Conservation (phyloP, 345 rosid genomes). For the Angophora floribunda region DNA sequence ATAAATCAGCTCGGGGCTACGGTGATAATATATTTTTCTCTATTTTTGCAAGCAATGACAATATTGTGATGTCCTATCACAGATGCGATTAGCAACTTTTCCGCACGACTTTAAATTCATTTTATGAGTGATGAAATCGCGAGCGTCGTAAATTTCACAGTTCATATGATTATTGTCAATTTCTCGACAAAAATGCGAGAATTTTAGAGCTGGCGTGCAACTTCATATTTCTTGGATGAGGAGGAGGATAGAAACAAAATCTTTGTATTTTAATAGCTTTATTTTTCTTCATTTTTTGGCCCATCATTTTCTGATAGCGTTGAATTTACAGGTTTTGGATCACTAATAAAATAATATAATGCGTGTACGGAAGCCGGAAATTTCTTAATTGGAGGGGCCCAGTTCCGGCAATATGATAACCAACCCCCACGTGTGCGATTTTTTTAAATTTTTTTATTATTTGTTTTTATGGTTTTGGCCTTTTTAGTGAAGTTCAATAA, state of each 20-base stretch:
- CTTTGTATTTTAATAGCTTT: neutral
- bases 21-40: too few relatives aligned
- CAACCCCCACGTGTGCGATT: neutral
- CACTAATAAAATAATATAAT: neutral
- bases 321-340: neutral
- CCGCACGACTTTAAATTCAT: accelerated
- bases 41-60: too few relatives aligned
- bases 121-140: accelerated
- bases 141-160: neutral
- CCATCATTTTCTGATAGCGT: neutral
- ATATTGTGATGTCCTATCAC: too few relatives aligned
- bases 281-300: neutral
- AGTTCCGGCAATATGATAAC: neutral
- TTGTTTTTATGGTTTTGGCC: neutral
- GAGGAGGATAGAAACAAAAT: neutral
- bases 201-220: neutral
- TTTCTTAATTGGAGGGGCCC: neutral
- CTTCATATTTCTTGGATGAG: neutral
- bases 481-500: neutral
- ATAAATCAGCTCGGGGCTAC: neutral
- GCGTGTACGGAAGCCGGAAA: neutral
- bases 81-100: too few relatives aligned
- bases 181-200: neutral
- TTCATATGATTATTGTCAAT: too few relatives aligned
- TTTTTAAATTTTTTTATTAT: neutral